Percentiles rank a stretch among this genome's conserved stretches.
Conservation (phyloP, 192 early-diverging fungal species). For the Spizellomyces sp. region DNA sequence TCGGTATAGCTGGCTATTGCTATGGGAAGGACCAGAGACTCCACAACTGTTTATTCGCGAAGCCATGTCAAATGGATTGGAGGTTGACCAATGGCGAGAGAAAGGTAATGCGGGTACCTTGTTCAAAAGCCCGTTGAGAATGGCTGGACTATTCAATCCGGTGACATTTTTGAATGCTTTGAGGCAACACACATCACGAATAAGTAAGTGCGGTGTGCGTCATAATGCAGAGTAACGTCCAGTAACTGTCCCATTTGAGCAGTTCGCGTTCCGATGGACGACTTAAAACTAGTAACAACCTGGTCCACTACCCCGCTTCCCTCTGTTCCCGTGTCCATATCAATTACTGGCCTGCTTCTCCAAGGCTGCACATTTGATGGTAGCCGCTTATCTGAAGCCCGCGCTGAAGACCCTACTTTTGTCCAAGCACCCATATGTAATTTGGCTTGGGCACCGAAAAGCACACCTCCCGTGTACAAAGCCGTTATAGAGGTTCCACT, state of each 20-base stretch:
- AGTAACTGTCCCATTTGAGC: neutral
- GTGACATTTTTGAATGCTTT: conserved; percentile 57
- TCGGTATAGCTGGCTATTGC: conserved; percentile 31
- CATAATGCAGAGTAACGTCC: neutral
- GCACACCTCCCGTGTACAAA: neutral
- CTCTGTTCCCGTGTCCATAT: conserved; percentile 19
- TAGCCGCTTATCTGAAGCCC: conserved; percentile 34
- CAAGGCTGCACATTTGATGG: conserved; percentile 59
- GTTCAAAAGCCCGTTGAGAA: conserved; percentile 35
- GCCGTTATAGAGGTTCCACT: conserved; percentile 42
- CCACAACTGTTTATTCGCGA: conserved; percentile 42
- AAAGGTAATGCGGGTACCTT: conserved; percentile 24
- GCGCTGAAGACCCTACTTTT: conserved; percentile 45
- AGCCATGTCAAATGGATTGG: conserved; percentile 33
- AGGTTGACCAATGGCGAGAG: conserved; percentile 32
- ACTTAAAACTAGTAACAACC: conserved; percentile 40
- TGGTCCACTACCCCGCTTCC: conserved; percentile 33
- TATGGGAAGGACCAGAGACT: conserved; percentile 54
- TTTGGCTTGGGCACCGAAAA: conserved; percentile 49
- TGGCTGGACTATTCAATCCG: conserved; percentile 49
- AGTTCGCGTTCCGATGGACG: conserved; percentile 55
- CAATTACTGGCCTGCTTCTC: conserved; percentile 46
- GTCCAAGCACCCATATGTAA: conserved; percentile 42
- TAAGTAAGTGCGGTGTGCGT: conserved; percentile 33
- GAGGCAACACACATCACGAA: conserved; percentile 52